Percentiles rank a stretch among this genome's conserved stretches.
phyloP scores from a whole-genome alignment of 306 rosid species.

The Malus sylvestris region DNA sequence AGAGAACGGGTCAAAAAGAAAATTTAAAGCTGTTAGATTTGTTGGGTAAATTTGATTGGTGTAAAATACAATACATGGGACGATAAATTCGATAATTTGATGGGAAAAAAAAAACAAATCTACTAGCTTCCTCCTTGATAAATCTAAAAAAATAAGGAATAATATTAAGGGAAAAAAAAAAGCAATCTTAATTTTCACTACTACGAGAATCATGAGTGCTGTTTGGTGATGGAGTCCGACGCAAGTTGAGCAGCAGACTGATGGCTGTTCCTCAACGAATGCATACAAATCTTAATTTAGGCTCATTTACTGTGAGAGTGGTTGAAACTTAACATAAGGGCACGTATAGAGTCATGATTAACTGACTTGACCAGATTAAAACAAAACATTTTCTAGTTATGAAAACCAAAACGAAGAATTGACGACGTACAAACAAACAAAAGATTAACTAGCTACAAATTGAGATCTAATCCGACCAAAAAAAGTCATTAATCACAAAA shows the following conservation, averaged over 20 bases:
- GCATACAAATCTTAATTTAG: neutral
- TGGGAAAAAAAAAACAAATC: neutral
- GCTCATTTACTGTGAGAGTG: too few species aligned
- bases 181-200: neutral
- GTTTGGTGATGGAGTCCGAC: neutral
- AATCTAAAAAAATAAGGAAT: too few species aligned
- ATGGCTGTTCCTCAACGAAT: neutral
- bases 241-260: neutral
- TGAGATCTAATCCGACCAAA: too few species aligned
- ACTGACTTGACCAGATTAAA: neutral
- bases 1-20: neutral
- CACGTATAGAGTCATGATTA: neutral
- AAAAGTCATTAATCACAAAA: too few species aligned
- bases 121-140: neutral
- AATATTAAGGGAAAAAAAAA: neutral
- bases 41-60: neutral
- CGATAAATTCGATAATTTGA: neutral
- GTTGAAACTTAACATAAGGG: too few species aligned
- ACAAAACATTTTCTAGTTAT: too few species aligned
- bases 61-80: neutral
- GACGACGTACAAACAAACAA: neutral
- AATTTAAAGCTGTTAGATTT: neutral
- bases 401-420: neutral
- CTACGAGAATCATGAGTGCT: neutral
- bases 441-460: neutral